Conservation (phyloP, 1,284 basidiomycete species). For the Pisolithus thermaeus region DNA sequence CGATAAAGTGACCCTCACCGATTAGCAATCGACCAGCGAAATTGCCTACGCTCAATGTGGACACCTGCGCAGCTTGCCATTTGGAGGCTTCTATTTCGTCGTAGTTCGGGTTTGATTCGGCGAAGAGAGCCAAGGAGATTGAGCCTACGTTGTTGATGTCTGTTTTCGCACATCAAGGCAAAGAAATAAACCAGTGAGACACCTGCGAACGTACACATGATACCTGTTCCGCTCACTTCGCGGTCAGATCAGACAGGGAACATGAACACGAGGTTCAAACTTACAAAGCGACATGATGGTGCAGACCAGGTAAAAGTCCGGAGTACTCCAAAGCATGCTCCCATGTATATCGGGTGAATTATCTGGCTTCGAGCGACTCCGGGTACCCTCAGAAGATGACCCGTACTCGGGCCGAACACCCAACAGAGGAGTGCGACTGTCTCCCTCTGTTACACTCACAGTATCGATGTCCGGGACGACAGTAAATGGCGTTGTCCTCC, state of each 20-base stretch:
- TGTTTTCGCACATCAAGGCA: slow-evolving; percentile 21
- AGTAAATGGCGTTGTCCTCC: slow-evolving; percentile 17
- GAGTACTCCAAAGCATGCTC: slow-evolving; percentile 35
- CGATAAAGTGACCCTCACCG: slow-evolving; percentile 38
- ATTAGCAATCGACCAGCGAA: slow-evolving; percentile 76
- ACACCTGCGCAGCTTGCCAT: slow-evolving; percentile 85
- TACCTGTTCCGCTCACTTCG: slow-evolving; percentile 78
- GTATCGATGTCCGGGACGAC: slow-evolving; percentile 24
- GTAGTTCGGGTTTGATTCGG: slow-evolving; percentile 57
- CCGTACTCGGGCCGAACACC: slow-evolving; percentile 6
- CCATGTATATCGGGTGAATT: slow-evolving; percentile 42
- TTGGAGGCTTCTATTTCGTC: slow-evolving; percentile 62
- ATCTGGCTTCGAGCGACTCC: slow-evolving; percentile 2
- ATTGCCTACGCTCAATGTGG: slow-evolving; percentile 80
- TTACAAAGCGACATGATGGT: slow-evolving; percentile 62
- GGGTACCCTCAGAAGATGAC: slow-evolving; percentile 7
- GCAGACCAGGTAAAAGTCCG: slow-evolving; percentile 76
- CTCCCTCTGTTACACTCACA: slow-evolving; percentile 12
- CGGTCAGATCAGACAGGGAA: slow-evolving; percentile 2
- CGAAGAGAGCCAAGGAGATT: slow-evolving; percentile 81
- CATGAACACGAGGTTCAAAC: slow-evolving; percentile 23
- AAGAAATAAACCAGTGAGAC: neutral
- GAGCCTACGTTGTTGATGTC: slow-evolving; percentile 96
- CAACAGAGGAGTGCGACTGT: slow-evolving; percentile 16
- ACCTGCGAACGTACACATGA: slow-evolving; percentile 65